phyloP scores from a whole-genome alignment of 108 stramenopile genomes.

The Pinguiococcus pyrenoidosus region DNA sequence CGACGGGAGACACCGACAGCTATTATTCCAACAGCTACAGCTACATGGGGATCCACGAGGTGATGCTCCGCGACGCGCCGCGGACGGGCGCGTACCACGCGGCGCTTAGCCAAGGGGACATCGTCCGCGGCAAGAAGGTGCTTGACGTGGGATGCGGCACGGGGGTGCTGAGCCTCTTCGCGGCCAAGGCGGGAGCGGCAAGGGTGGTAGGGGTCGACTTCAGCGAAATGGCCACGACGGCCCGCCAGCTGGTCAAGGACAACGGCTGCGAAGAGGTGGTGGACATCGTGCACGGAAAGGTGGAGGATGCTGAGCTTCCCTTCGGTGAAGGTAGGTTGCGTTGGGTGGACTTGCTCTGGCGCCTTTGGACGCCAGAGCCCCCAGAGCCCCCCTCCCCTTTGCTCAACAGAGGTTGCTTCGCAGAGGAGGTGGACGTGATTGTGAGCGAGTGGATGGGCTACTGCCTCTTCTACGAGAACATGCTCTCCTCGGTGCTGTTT shows the following conservation, averaged over 20 bases:
- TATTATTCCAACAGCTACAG: conserved; percentile 30
- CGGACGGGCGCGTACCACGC: conserved; percentile 22
- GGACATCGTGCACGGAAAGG: conserved; percentile 59
- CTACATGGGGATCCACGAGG: conserved; percentile 30
- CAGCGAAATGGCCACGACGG: conserved; percentile 45
- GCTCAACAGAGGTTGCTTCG: background rate
- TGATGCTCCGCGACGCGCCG: conserved; percentile 32
- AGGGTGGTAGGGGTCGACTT: conserved; percentile 79
- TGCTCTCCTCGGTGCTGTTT: conserved; percentile 34
- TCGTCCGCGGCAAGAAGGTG: conserved; percentile 56
- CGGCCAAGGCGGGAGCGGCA: conserved; percentile 75
- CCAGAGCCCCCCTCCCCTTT: too few relatives aligned
- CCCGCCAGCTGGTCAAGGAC: conserved; percentile 6
- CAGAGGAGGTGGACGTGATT: conserved; percentile 69
- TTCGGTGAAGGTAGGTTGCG: too few relatives aligned
- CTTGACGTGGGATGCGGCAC: conserved; percentile 90
- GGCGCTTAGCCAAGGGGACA: background rate
- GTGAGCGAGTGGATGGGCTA: conserved; percentile 99
- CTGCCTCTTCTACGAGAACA: conserved; percentile 67
- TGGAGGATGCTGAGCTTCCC: conserved; percentile 77
- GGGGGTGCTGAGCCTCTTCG: conserved; percentile 79
- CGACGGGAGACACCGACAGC: background rate
- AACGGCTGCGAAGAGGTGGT: conserved; percentile 38
- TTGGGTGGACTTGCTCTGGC: too few relatives aligned
- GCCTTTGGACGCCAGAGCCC: too few relatives aligned